Conservation (phyloP, 768 basidiomycete species). For the Amanita inopinata region DNA sequence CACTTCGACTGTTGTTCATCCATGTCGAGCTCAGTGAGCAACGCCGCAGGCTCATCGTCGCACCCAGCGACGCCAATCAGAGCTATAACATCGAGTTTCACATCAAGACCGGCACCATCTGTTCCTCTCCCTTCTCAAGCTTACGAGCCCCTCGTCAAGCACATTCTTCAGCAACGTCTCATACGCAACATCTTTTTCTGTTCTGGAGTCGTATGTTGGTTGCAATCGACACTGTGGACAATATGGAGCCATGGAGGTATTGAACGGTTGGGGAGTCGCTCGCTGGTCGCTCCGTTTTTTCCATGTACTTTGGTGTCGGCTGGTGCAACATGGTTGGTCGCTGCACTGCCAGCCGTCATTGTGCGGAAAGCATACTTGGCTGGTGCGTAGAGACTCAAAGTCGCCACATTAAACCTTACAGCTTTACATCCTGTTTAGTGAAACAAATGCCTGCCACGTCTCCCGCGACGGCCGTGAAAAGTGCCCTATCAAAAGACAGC, state of each 20-base stretch:
- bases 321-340: slow-evolving; percentile 35
- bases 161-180: slow-evolving; percentile 52
- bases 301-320: slow-evolving; percentile 35
- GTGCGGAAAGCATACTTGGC: slow-evolving; percentile 50
- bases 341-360: slow-evolving; percentile 48
- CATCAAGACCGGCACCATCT: slow-evolving; percentile 40
- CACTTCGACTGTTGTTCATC: no score
- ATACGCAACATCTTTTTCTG: slow-evolving; percentile 42
- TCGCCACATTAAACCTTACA: not conserved
- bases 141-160: slow-evolving; percentile 60
- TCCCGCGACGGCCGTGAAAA: slow-evolving; percentile 37
- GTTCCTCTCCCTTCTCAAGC: slow-evolving; percentile 47
- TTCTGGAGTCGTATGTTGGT: slow-evolving; percentile 40
- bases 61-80: slow-evolving; percentile 30
- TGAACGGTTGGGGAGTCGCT: slow-evolving; percentile 18
- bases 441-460: slow-evolving; percentile 40
- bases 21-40: not conserved
- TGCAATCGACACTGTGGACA: slow-evolving; percentile 28
- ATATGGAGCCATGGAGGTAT: slow-evolving; percentile 34
- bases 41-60: not conserved
- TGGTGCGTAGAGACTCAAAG: slow-evolving; percentile 29
- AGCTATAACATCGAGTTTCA: slow-evolving; percentile 37
- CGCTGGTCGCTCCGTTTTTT: slow-evolving; percentile 28
- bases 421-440: slow-evolving; percentile 20
- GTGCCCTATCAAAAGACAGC: slow-evolving; percentile 35